Percentiles rank a stretch among this genome's conserved stretches.
These are phyloP conservation scores for Arthroderma sp. DNA, from an alignment of 2,329 filamentous ascomycete species.

Conservation along the genomic window DNA sequence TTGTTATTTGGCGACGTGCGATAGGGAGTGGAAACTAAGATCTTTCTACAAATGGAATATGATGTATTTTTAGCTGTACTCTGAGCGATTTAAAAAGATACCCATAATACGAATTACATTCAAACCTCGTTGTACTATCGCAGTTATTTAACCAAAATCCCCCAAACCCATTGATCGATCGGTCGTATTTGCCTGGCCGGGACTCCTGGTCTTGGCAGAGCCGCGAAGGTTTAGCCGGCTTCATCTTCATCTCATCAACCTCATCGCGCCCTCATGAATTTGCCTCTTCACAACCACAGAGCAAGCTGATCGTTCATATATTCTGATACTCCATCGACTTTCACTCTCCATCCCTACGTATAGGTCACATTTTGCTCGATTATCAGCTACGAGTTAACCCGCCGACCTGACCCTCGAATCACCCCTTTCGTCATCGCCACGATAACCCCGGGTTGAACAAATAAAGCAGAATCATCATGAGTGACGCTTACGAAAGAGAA, in stretches of 20 bases:
- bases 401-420: neutral
- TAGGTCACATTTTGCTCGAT: neutral
- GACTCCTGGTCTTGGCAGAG: no score
- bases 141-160: neutral
- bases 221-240: no score
- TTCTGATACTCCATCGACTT: neutral
- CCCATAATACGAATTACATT: neutral
- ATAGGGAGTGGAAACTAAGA: conserved; percentile 21
- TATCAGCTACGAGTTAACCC: no score
- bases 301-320: no score
- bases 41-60: neutral
- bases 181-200: no score
- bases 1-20: conserved; percentile 47
- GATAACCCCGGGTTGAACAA: neutral
- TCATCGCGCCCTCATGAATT: no score
- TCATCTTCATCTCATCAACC: no score
- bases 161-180: no score
- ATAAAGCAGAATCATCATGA: conserved; percentile 37
- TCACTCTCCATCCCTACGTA: neutral
- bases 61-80: neutral
- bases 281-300: no score
- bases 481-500: conserved; percentile 66
- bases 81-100: conserved; percentile 2
- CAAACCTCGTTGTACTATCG: neutral
- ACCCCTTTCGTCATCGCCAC: neutral